Evolutionary conservation across 2,329 filamentous ascomycete genomes (phyloP).

Genomic region (Lachnellula cervina): DNA sequence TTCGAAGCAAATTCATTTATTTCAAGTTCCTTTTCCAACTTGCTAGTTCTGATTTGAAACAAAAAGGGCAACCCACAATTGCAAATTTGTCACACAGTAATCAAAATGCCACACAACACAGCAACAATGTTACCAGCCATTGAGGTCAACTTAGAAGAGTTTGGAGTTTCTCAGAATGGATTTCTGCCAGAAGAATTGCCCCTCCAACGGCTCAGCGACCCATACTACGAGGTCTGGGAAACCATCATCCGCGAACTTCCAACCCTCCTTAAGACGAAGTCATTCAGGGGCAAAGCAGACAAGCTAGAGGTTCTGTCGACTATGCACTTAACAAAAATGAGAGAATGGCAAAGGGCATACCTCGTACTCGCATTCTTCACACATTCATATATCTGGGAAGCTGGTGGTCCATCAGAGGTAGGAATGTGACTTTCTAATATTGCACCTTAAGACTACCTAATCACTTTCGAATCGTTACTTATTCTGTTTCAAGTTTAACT

Average conservation of each 20-base stretch:
- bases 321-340: conserved; percentile 54
- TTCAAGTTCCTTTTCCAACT: no score
- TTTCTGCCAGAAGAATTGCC: conserved; percentile 74
- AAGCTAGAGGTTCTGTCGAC: conserved; percentile 66
- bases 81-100: no score
- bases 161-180: conserved; percentile 45
- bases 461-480: no score
- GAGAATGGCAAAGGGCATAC: conserved; percentile 80
- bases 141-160: conserved; percentile 23
- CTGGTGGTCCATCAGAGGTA: conserved; percentile 68
- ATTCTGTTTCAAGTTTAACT: conserved; percentile 7
- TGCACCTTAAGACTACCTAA: no score
- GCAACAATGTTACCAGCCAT: conserved; percentile 25
- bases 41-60: no score
- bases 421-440: conserved; percentile 7
- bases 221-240: conserved; percentile 81
- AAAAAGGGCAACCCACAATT: no score
- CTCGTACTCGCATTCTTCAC: conserved; percentile 72
- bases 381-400: conserved; percentile 89
- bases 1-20: no score
- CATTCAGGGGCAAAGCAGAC: conserved; percentile 59
- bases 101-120: neutral
- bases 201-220: conserved; percentile 56
- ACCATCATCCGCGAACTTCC: conserved; percentile 63
- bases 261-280: conserved; percentile 56